Evolutionary conservation across 2,329 filamentous ascomycete genomes (phyloP), one percentile per base, ranked within the genome.

Genomic region (Talaromyces pinophilus): DNA sequence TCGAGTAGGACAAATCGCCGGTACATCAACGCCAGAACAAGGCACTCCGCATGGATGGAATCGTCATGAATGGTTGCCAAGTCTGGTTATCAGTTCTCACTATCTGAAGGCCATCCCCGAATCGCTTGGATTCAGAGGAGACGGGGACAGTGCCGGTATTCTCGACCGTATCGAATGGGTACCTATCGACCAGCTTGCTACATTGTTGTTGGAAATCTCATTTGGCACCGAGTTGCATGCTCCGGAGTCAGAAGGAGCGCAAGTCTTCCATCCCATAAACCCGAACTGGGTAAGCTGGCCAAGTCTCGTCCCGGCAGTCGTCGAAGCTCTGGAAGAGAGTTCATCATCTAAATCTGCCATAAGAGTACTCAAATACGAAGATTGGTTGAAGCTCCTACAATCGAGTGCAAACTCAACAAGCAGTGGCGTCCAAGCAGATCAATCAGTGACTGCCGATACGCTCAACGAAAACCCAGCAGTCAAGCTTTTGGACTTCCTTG

Each of bases 91-190:
- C 17, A 65, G 63, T 40, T 65, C 63, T 28, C 54, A 33, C 8
- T 59, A 59, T 40, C 42, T 65, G 11, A 59, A 60, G 13, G 55
- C 55, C 1, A 30, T 65, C 19, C 63, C 63, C 4, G 55, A 40
- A 33, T 35, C 63, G 2, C 54, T 65, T 8, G 62, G 62, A 7
- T 57, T 17, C 5, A 57, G n/a, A 57, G 28, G 38, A n/a, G 50
- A 57, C 3, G 50, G 30, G 3, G 25, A 44, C 10, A 35, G 17
- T 2, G 40, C 48, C 17, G 63, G 63, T 40, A 25, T 52, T 11
- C 28, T 65, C 4, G 63, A 65, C 28, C 40, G 25, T 11, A 60
- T 65, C 7, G 63, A 65, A 28, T 65, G 63, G 63, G 63, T 65
- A 0, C 63, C 63, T 1, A 52, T 65, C 10, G 63, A 65, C 17